Evolutionary conservation across 805 yeast species (phyloP).

Genomic region (Monosporozyma servazzii): DNA sequence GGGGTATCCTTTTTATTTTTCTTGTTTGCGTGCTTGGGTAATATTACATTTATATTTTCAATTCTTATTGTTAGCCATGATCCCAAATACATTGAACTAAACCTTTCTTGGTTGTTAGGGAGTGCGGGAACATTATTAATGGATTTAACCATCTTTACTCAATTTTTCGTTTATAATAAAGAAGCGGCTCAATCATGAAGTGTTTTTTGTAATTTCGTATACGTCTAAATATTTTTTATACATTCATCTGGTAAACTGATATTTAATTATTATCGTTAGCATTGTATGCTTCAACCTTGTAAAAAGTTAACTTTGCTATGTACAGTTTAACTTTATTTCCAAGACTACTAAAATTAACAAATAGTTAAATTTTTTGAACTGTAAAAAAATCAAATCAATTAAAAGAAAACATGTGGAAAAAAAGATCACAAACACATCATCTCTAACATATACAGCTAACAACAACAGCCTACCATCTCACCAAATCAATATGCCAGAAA

Average conservation of each 20-base stretch:
- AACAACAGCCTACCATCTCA: neutral
- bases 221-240: neutral
- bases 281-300: neutral
- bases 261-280: neutral
- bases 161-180: slow-evolving; percentile 64
- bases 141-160: slow-evolving; percentile 77
- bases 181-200: neutral
- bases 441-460: neutral
- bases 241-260: neutral
- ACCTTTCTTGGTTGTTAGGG: slow-evolving; percentile 89
- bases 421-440: neutral
- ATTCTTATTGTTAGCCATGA: slow-evolving; percentile 70
- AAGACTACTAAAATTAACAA: neutral
- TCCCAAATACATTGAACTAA: slow-evolving; percentile 60
- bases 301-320: neutral
- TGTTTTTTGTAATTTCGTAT: neutral
- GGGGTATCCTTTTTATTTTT: slow-evolving; percentile 92
- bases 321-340: neutral
- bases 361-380: neutral
- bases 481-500: neutral
- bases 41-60: slow-evolving; percentile 80
- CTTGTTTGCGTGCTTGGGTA: slow-evolving; percentile 90
- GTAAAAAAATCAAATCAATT: neutral
- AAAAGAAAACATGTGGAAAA: neutral
- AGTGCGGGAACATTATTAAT: slow-evolving; percentile 79